Conservation (phyloP, 805 yeast genomes). For the Blastobotrys terrestris region DNA sequence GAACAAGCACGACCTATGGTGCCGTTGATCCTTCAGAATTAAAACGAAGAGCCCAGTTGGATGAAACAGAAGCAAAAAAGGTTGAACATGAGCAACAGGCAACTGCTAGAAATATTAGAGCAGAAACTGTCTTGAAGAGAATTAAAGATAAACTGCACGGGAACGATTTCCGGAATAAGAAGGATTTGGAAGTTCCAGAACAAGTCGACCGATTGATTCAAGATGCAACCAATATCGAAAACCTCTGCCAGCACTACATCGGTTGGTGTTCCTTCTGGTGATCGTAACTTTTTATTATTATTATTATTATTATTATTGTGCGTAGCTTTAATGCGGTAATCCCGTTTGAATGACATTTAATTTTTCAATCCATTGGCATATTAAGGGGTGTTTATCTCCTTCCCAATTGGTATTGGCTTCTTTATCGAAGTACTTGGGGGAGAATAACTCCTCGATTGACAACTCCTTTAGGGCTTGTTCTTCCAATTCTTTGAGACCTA, state of each 20-base stretch:
- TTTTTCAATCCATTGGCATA: slow-evolving; percentile 40
- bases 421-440: slow-evolving; percentile 45
- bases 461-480: slow-evolving; percentile 41
- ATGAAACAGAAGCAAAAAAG: slow-evolving; percentile 67
- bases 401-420: slow-evolving; percentile 26
- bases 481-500: slow-evolving; percentile 29
- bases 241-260: slow-evolving; percentile 90
- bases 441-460: slow-evolving; percentile 51
- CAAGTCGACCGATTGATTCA: slow-evolving; percentile 93
- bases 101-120: slow-evolving; percentile 80
- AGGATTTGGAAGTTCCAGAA: slow-evolving; percentile 70
- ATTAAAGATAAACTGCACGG: slow-evolving; percentile 92
- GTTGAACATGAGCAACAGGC: slow-evolving; percentile 62
- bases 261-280: slow-evolving; percentile 99
- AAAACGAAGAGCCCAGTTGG: slow-evolving; percentile 64
- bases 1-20: slow-evolving; percentile 19
- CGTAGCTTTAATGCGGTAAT: not conserved
- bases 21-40: slow-evolving; percentile 60
- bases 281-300: slow-evolving; percentile 8
- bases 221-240: slow-evolving; percentile 95
- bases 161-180: slow-evolving; percentile 72
- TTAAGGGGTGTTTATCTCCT: slow-evolving; percentile 33
- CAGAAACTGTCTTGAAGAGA: slow-evolving; percentile 80
- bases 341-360: not conserved
- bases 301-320: not conserved